A percentile compares a stretch with the other conserved stretches of the same genome.
These are phyloP conservation scores for Blakeslea trispora DNA, from an alignment of 371 early-diverging fungal species.

Conservation along the genomic window DNA sequence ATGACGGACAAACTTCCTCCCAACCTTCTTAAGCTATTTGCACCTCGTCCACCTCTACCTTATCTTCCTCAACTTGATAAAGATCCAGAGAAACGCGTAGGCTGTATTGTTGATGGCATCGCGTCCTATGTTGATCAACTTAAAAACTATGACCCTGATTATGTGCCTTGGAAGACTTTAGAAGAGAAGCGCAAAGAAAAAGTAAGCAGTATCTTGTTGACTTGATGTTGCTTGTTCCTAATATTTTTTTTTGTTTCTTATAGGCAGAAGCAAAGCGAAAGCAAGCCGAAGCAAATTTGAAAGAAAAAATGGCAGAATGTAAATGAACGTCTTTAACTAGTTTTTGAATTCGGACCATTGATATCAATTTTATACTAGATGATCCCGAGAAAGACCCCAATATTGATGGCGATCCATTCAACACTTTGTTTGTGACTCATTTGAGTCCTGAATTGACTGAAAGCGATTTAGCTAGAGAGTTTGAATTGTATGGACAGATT, in stretches of 20 bases:
- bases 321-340: no score
- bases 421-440: conserved; percentile 89
- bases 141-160: conserved; percentile 70
- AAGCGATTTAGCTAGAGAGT: conserved; percentile 74
- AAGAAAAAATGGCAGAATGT: conserved; percentile 59
- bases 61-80: conserved; percentile 76
- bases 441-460: conserved; percentile 85
- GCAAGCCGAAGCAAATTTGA: conserved; percentile 61
- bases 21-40: conserved; percentile 86
- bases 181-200: conserved; percentile 72
- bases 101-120: conserved; percentile 67
- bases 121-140: conserved; percentile 64
- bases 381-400: conserved; percentile 71
- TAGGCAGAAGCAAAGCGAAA: conserved; percentile 58
- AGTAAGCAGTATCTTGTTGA: no score
- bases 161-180: conserved; percentile 72
- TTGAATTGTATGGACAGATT: conserved; percentile 85
- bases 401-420: conserved; percentile 88
- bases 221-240: no score
- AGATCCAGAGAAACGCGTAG: conserved; percentile 65
- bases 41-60: conserved; percentile 86
- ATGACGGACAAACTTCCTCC: conserved; percentile 85
- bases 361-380: no score
- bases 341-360: no score
- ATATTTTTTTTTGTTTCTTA: no score